Evolutionary conservation across 2,329 filamentous ascomycete species (phyloP), one percentile per base, ranked within the genome.

Genomic region (Huntiella decipiens): DNA sequence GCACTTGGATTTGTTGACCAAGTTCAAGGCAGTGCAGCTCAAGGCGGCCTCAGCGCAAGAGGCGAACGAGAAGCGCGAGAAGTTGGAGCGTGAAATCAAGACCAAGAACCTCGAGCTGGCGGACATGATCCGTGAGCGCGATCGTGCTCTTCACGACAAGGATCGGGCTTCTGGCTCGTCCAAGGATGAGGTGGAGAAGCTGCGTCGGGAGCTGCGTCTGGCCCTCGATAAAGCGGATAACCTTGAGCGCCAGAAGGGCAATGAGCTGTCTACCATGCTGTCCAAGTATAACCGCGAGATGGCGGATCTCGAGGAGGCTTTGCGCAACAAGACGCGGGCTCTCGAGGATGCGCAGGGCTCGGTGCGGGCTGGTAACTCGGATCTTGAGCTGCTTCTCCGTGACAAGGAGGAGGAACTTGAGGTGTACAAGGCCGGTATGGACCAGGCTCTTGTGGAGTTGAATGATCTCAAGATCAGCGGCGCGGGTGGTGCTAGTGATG

Each of bases 61-160:
- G 64, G 91, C 91, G 1, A 94, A 96, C 52, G 91, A 96, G 48
- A 79, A 75, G 54, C 79, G 88, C 6, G 91, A 98, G 66, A 94
- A 92, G 67, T 71, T 98, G 44, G 86, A 96, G 65, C 81, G 88
- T 32, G 91, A 98, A 64, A 82, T 98, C 60, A 98, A 98, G 73
- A 95, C 88, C 28, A 98, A 98, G 74, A 98, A 98, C 58, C 68
- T 98, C n/a, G 91, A 98, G 61, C 66, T 98, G 51, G 91, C 91
- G 31, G 86, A 96, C 60, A 96, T 98, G 91, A 98, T 98, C 53
- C 77, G 91, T 38, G 91, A 98, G 65, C 74, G 91, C 54, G 91
- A 98, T 58, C 77, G 91, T 52, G 91, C 91, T 28, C 64, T 95
- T 44, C 85, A 96, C 57, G 91, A 98, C 52, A 85, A 87, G 60